Evolutionary conservation across 495 filamentous ascomycete species (phyloP).

Genomic region (Xylaria scruposa): DNA sequence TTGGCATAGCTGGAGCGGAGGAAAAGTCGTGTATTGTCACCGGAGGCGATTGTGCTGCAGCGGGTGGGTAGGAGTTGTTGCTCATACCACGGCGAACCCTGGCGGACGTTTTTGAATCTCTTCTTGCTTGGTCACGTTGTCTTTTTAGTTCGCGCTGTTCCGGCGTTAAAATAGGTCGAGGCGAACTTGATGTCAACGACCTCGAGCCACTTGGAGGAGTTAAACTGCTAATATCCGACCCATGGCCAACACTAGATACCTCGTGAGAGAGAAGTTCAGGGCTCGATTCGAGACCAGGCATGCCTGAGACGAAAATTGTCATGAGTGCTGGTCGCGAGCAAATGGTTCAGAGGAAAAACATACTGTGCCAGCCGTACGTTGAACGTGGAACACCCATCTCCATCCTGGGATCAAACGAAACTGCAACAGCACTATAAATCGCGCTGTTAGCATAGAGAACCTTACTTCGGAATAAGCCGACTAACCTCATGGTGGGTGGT

Average conservation of each 20-base stretch:
- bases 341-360: background rate
- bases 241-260: conserved; percentile 43
- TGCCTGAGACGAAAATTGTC: background rate
- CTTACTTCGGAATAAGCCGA: background rate
- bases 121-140: conserved; percentile 54
- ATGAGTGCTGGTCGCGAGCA: background rate
- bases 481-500: conserved; percentile 51
- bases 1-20: conserved; percentile 48
- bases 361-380: conserved; percentile 48
- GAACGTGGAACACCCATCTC: conserved; percentile 53
- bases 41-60: conserved; percentile 47
- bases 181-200: conserved; percentile 56
- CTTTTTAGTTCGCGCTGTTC: conserved; percentile 58
- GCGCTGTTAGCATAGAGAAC: conserved; percentile 20
- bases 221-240: conserved; percentile 49
- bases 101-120: conserved; percentile 48
- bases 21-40: conserved; percentile 50
- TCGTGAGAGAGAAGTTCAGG: conserved; percentile 49
- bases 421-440: conserved; percentile 50
- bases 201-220: conserved; percentile 52
- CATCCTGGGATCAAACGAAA: conserved; percentile 53
- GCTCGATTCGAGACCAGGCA: conserved; percentile 48
- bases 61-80: conserved; percentile 43
- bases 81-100: conserved; percentile 51
- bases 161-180: conserved; percentile 50